Evolutionary conservation across 2,329 filamentous ascomycete genomes (phyloP).

Genomic region (Colletotrichum cuscutae): DNA sequence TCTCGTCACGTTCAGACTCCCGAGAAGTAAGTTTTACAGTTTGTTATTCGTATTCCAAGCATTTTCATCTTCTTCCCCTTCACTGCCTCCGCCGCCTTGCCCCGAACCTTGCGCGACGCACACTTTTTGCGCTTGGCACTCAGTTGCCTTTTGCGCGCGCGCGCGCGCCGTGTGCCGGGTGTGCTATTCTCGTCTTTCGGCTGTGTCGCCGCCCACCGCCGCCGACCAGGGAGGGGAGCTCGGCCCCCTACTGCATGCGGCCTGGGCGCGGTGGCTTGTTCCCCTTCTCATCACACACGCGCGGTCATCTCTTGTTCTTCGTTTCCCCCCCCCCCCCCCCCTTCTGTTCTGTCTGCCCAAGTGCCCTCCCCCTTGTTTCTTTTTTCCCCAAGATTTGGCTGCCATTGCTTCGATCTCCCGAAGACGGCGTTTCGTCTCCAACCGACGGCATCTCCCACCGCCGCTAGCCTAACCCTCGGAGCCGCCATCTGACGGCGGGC

Average conservation of each 20-base stretch:
- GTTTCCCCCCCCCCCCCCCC: not conserved
- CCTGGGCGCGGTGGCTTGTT: constrained; percentile 34
- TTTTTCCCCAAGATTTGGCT: constrained; percentile 9
- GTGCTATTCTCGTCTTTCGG: constrained; percentile 31
- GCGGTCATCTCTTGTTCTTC: constrained; percentile 4
- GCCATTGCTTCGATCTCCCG: constrained; percentile 30
- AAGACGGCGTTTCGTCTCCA: constrained; percentile 13
- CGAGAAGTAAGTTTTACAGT: constrained; percentile 63
- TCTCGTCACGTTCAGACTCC: constrained; percentile 59
- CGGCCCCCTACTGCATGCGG: constrained; percentile 34
- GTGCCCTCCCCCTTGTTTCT: not conserved
- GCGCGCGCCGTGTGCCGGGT: constrained; percentile 21
- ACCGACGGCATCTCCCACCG: constrained; percentile 29
- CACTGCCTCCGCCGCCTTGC: not conserved
- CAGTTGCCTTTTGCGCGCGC: not conserved
- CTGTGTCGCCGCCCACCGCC: constrained; percentile 29
- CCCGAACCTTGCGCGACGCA: not conserved
- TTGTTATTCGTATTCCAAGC: constrained; percentile 1
- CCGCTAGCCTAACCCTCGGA: constrained; percentile 21
- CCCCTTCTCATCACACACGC: constrained; percentile 18
- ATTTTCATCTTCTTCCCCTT: constrained; percentile 14
- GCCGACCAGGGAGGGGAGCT: constrained; percentile 28
- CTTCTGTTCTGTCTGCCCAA: constrained; percentile 10
- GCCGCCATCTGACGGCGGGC: constrained; percentile 10
- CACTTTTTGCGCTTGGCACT: not conserved